Evolutionary conservation across 2,329 filamentous ascomycete species (phyloP), one percentile per base, ranked within the genome.

Genomic region (Ceratocystis ficicola): DNA sequence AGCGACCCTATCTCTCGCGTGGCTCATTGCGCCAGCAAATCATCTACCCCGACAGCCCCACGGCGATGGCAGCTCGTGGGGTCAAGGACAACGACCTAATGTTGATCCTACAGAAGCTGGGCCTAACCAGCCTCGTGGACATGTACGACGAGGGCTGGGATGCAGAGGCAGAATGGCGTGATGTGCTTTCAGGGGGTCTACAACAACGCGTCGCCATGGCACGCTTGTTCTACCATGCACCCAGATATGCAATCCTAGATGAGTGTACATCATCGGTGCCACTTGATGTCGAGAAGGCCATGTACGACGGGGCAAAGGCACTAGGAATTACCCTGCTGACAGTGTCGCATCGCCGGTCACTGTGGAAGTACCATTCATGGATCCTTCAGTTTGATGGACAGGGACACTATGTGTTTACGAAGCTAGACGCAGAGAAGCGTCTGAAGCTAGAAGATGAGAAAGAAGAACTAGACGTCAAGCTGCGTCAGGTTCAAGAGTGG

Each of bases 201-300:
- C 94, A 99, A 77, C 94, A 99, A 78, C 88, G 94, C 64, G 89
- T 99, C 25, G 94, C 94, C 68, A 97, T 97, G 90, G 94, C 94
- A 0, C 83, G 94, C 0, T 82, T 96, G 20, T 96, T 96, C 76
- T 97, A 97, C 76, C 93, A 97, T 76, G 82, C 85, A 8, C 93
- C 93, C 0, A 87, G 88, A 71, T 97, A 96, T 74, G 94, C 94
- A 10, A 99, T 99, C 70, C 80, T 99, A 46, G 94, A 99, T 74
- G 94, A 99, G 77, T 99, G 94, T 76, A 99, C 94, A 5, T 92
- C 87, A 66, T 90, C 86, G 64, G 90, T 99, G n/a, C 96, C 95
- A 17, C 81, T 96, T 32, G 93, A 97, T 71, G 91, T 92, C 68
- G 94, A 99, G 73, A 88, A 90, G 73, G 83, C 90, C 73, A 97